A percentile compares a stretch with the other conserved stretches of the same genome.
Evolutionary conservation across 495 filamentous ascomycete genomes (phyloP).

Genomic region (Penicillium canariense): DNA sequence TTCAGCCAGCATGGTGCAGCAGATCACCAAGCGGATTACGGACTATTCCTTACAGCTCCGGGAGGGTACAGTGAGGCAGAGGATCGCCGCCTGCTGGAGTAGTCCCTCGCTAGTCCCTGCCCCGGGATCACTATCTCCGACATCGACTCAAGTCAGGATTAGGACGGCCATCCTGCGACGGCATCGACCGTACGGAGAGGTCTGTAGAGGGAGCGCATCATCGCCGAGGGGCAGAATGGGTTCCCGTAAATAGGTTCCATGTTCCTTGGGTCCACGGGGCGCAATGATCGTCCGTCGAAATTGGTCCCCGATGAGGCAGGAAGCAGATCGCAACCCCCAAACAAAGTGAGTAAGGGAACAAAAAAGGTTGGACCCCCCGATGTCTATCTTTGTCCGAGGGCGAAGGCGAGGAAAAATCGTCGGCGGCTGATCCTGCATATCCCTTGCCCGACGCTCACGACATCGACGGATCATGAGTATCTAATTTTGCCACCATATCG

Average conservation of each 20-base stretch:
- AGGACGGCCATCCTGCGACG: too few species aligned
- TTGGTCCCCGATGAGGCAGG: neutral
- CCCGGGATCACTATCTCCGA: too few species aligned
- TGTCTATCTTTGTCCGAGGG: neutral
- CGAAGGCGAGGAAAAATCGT: neutral
- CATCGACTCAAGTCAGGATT: too few species aligned
- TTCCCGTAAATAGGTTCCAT: neutral
- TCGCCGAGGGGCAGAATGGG: neutral
- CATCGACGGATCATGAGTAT: neutral
- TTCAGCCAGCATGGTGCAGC: neutral
- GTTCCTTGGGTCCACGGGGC: neutral
- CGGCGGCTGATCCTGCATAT: neutral
- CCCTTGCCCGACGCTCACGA: neutral
- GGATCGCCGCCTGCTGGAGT: too few species aligned
- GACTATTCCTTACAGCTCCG: too few species aligned
- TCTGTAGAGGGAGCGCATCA: too few species aligned
- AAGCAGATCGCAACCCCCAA: too few species aligned
- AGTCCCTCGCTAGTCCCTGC: too few species aligned
- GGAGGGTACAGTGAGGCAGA: neutral
- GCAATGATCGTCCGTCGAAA: conserved; percentile 2
- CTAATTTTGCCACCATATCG: neutral
- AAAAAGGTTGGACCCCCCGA: neutral
- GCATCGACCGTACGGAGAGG: too few species aligned
- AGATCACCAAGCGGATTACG: too few species aligned
- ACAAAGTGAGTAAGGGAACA: too few species aligned